Evolutionary conservation across 495 filamentous ascomycete species (phyloP), one percentile per base, ranked within the genome.

Genomic region (Penicillium dipodomyicola): DNA sequence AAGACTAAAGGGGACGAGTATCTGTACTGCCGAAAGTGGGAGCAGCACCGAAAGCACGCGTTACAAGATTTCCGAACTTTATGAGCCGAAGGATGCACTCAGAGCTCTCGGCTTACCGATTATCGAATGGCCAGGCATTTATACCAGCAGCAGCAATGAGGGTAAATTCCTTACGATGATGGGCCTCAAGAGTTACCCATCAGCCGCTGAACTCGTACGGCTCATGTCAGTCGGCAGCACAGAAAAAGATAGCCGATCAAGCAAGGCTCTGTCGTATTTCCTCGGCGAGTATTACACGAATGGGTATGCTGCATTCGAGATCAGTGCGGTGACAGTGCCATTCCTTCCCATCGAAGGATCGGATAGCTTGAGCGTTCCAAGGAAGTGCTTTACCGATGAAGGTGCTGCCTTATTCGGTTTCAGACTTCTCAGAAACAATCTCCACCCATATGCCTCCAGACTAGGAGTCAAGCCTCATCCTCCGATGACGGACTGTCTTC

Each of bases 401-500:
- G 79, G 81, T 27, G 87, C 90, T 17, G 76, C 85, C 3, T 77
- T 95, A 22, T 80, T 97, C 49, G 89, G 88, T 0, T 97, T 92
- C 63, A 75, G 82, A 49, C 87, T 96, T 25, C 74, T 98, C 32
- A 78, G 80, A 43, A 77, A 69, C 48, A 87, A 92, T 55, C 78
- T 97, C 10, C 87, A 87, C 60, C 71, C 75, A 15, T 87, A 97
- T 75, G 87, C 89, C 7, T 65, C 73, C 43, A 96, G 91, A 65
- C 88, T 98, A 64, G 91, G 92, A 2, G 92, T 98, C 4, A 79
- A 78, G 25, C 65, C 80, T 20, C 89, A 97, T 70, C 94, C 94
- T 1, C 83, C 84, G 0, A 85, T 98, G 54, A 71, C 75, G 1
- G 83, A 87, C 23, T 95, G 91, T 60, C 80, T 92, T 10, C 81